Percentiles rank a stretch among this genome's conserved stretches.
These are phyloP conservation scores for Colletotrichum endophyticum DNA, from an alignment of 2,329 filamentous ascomycete species.

Conservation along the genomic window DNA sequence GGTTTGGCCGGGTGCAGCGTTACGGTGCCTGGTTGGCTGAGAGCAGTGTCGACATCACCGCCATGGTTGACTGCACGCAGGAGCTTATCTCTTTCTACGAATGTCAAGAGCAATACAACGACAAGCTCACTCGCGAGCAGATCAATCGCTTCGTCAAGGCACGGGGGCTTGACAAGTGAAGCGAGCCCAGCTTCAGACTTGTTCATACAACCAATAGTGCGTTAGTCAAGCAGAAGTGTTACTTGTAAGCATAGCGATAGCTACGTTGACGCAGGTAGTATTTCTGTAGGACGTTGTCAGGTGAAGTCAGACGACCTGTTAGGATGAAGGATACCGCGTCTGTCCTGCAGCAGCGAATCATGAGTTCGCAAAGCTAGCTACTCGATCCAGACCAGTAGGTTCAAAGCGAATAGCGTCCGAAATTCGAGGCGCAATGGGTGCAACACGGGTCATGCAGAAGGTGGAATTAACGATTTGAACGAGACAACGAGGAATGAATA, in stretches of 20 bases:
- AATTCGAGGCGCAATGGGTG: background rate
- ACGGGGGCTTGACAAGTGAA: conserved; percentile 57
- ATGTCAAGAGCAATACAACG: conserved; percentile 64
- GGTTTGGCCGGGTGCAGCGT: conserved; percentile 69
- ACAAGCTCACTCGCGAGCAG: conserved; percentile 63
- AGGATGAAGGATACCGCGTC: background rate
- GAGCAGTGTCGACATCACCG: conserved; percentile 82
- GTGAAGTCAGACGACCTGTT: background rate
- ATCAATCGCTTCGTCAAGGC: conserved; percentile 66
- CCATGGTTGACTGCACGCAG: conserved; percentile 87
- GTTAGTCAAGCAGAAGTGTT: background rate
- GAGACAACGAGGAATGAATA: background rate
- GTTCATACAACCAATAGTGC: background rate
- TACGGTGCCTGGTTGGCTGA: conserved; percentile 83
- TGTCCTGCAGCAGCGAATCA: background rate
- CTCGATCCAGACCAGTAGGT: background rate
- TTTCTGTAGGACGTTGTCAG: background rate
- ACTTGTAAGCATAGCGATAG: background rate
- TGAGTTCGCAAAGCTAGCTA: background rate
- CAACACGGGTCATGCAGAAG: background rate
- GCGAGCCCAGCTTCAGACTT: background rate
- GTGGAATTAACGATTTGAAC: background rate
- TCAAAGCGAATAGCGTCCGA: background rate
- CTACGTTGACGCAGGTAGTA: background rate
- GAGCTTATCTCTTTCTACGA: conserved; percentile 92